Conservation (phyloP, 2,329 filamentous ascomycete genomes). For the Plenodomus tracheiphilus region DNA sequence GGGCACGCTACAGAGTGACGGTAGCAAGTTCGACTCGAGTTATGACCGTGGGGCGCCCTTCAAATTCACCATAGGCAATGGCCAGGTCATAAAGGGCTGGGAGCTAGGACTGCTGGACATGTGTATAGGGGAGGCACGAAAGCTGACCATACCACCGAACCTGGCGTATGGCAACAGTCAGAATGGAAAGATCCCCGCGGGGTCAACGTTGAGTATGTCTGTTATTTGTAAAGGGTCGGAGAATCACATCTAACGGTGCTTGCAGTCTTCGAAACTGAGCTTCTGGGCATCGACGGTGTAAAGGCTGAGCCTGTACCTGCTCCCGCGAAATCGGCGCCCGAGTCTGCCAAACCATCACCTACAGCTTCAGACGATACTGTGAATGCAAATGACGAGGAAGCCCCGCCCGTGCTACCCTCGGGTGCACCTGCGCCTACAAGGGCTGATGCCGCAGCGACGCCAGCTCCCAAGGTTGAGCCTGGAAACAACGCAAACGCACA, state of each 20-base stretch:
- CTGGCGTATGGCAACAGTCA: conserved; percentile 77
- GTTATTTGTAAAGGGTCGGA: not conserved
- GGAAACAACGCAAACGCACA: conserved; percentile 20
- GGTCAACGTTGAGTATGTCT: conserved; percentile 72
- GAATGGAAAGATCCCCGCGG: conserved; percentile 77
- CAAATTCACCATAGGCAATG: conserved; percentile 75
- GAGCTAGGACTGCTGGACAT: conserved; percentile 88
- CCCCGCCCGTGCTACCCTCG: conserved; percentile 11
- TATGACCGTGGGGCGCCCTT: conserved; percentile 80
- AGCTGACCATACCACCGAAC: conserved; percentile 85
- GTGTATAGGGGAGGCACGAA: conserved; percentile 92
- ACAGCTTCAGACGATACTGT: conserved; percentile 9
- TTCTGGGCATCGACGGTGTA: conserved; percentile 73
- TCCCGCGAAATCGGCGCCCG: conserved; percentile 1
- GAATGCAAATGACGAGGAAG: conserved; percentile 11
- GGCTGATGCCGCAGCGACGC: conserved; percentile 5
- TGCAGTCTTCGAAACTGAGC: conserved; percentile 85
- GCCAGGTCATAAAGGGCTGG: conserved; percentile 93
- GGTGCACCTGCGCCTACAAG: conserved; percentile 10
- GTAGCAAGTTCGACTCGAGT: conserved; percentile 79
- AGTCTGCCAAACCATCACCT: conserved; percentile 5
- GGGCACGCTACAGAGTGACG: conserved; percentile 59
- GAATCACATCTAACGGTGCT: conserved; percentile 12
- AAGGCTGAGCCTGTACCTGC: conserved; percentile 20
- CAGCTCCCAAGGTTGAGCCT: conserved; percentile 15